Evolutionary conservation across 345 rosid species (phyloP).

Genomic region (Anacardium occidentale): DNA sequence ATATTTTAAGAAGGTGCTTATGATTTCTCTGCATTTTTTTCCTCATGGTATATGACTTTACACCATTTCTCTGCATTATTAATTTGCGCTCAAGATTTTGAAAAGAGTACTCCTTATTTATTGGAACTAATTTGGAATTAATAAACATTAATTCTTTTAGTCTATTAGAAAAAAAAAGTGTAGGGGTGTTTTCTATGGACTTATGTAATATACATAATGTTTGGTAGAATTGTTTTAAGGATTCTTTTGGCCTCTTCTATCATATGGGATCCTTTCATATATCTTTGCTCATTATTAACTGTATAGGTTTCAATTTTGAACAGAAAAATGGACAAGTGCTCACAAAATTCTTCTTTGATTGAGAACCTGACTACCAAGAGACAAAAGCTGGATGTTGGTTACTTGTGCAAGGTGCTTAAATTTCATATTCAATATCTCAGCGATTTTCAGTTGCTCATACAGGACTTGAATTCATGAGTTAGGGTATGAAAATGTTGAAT

Average conservation of each 20-base stretch:
- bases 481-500: background rate
- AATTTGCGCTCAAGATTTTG: background rate
- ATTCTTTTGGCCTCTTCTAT: background rate
- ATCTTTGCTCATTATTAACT: slow-evolving; percentile 13
- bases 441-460: slow-evolving; percentile 10
- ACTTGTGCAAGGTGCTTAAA: slow-evolving; percentile 55
- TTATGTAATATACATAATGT: background rate
- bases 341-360: slow-evolving; percentile 32
- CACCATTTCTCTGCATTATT: background rate
- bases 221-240: background rate
- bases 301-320: slow-evolving; percentile 42
- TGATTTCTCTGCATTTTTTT: slow-evolving; percentile 2
- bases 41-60: background rate
- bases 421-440: background rate
- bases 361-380: slow-evolving; percentile 59
- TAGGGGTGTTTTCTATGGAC: background rate
- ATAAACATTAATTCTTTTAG: slow-evolving; percentile 4
- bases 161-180: background rate
- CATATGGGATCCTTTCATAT: background rate
- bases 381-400: slow-evolving; percentile 84
- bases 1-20: slow-evolving; percentile 43
- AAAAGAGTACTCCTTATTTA: background rate
- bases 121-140: background rate
- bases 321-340: slow-evolving; percentile 33
- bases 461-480: background rate